These are phyloP conservation scores for Galeopsis tetrahit DNA, from an alignment of 257 asterid genomes.

Conservation along the genomic window DNA sequence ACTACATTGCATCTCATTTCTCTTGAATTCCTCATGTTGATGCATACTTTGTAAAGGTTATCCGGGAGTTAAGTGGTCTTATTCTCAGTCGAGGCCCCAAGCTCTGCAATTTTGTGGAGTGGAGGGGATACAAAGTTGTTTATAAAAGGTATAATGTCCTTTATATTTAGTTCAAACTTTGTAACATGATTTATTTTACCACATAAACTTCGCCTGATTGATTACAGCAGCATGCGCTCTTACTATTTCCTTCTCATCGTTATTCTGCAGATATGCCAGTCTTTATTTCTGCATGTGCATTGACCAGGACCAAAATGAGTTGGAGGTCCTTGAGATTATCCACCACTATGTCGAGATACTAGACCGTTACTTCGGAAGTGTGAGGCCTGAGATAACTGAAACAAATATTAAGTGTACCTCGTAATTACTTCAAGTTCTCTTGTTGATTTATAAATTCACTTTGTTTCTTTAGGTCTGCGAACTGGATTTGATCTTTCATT, in stretches of 20 bases:
- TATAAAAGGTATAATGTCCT: slow-evolving; percentile 72
- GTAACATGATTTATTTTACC: neutral
- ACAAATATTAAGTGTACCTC: slow-evolving; percentile 12
- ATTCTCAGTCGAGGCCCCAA: slow-evolving; percentile 88
- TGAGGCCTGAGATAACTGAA: slow-evolving; percentile 49
- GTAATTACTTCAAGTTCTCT: neutral
- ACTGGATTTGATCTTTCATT: slow-evolving; percentile 92
- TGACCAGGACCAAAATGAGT: slow-evolving; percentile 89
- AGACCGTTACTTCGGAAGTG: slow-evolving; percentile 99
- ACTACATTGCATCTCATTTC: neutral
- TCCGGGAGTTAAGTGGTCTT: slow-evolving; percentile 91
- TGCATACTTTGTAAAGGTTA: slow-evolving; percentile 53
- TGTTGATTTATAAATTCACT: slow-evolving; percentile 21
- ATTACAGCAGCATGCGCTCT: neutral
- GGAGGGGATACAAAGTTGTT: slow-evolving; percentile 98
- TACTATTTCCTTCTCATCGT: neutral
- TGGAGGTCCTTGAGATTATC: slow-evolving; percentile 91
- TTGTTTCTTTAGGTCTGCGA: slow-evolving; percentile 74
- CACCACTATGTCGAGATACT: slow-evolving; percentile 95
- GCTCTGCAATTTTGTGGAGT: slow-evolving; percentile 95
- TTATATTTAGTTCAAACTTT: slow-evolving; percentile 5
- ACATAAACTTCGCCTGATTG: slow-evolving; percentile 1
- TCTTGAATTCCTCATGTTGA: neutral
- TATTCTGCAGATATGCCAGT: slow-evolving; percentile 80
- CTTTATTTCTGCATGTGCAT: slow-evolving; percentile 98